Evolutionary conservation across 176 grass and related monocot species (phyloP).

Genomic region (Echinochloa phyllopogon): DNA sequence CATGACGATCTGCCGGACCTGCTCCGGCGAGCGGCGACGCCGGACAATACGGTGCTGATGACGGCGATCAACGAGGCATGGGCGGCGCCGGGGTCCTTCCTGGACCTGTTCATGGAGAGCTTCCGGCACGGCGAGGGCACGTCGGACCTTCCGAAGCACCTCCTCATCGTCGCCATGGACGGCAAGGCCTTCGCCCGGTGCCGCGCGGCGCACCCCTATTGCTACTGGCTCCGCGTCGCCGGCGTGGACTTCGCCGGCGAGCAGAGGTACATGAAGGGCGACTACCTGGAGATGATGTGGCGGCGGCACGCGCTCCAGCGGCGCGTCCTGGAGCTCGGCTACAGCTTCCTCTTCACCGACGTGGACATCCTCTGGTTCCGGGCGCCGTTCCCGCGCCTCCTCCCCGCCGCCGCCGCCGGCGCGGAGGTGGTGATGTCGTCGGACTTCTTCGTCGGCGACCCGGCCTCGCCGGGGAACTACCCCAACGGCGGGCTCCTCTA

Average conservation of each 20-base stretch:
- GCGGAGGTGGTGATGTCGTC: conserved; percentile 67
- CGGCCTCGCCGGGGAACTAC: conserved; percentile 40
- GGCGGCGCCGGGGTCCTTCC: conserved; percentile 63
- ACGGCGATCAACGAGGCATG: conserved; percentile 79
- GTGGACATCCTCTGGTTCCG: conserved; percentile 90
- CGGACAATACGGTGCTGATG: conserved; percentile 64
- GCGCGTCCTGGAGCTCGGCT: conserved; percentile 66
- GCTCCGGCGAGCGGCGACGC: conserved; percentile 53
- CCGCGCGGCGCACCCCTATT: conserved; percentile 61
- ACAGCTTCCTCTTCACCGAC: conserved; percentile 89
- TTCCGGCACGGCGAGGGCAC: conserved; percentile 65
- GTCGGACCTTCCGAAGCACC: conserved; percentile 45
- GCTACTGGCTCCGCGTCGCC: conserved; percentile 55
- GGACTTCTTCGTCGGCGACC: conserved; percentile 65
- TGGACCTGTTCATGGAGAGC: conserved; percentile 82
- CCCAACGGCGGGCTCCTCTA: conserved; percentile 79
- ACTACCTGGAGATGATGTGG: conserved; percentile 95
- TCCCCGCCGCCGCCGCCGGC: neutral
- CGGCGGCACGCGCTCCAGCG: conserved; percentile 63
- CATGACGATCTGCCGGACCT: conserved; percentile 53
- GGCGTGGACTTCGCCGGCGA: conserved; percentile 67
- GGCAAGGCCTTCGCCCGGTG: conserved; percentile 49
- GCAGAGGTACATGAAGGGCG: conserved; percentile 69
- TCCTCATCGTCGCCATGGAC: conserved; percentile 74
- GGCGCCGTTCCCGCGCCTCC: conserved; percentile 56